Conservation (phyloP, 768 basidiomycete species). For the Symmetrospora coprosmae region DNA sequence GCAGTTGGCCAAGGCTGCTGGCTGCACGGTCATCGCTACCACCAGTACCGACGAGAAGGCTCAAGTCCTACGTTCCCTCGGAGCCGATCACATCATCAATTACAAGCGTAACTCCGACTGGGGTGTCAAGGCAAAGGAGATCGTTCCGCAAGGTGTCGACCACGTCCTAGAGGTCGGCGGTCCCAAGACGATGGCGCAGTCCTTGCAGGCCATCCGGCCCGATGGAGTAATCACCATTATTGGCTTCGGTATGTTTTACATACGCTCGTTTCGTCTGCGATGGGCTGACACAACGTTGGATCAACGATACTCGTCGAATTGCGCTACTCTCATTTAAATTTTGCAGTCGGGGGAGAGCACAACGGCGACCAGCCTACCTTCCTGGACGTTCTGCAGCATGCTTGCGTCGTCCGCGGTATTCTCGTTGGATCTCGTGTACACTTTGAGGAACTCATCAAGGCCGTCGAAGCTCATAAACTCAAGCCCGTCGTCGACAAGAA, state of each 20-base stretch:
- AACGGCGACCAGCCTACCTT: constrained; percentile 41
- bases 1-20: constrained; percentile 51
- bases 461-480: not conserved
- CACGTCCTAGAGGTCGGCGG: constrained; percentile 47
- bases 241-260: not conserved
- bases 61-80: constrained; percentile 38
- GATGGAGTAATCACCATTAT: constrained; percentile 7
- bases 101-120: constrained; percentile 49
- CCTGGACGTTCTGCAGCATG: not conserved
- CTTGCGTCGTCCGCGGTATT: not conserved
- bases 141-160: constrained; percentile 25
- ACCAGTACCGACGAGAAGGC: constrained; percentile 53
- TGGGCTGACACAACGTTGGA: not conserved
- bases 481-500: not conserved
- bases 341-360: not conserved
- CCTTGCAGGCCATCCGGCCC: not conserved
- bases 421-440: not conserved
- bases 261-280: not conserved
- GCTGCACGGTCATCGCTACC: constrained; percentile 53
- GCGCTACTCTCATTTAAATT: too few relatives aligned
- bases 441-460: not conserved
- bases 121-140: constrained; percentile 44
- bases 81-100: constrained; percentile 46
- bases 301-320: too few relatives aligned
- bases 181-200: constrained; percentile 40